Evolutionary conservation across 164 flowering plant species (phyloP), one percentile per base, ranked within the genome.

Genomic region (Akebia trifoliata): DNA sequence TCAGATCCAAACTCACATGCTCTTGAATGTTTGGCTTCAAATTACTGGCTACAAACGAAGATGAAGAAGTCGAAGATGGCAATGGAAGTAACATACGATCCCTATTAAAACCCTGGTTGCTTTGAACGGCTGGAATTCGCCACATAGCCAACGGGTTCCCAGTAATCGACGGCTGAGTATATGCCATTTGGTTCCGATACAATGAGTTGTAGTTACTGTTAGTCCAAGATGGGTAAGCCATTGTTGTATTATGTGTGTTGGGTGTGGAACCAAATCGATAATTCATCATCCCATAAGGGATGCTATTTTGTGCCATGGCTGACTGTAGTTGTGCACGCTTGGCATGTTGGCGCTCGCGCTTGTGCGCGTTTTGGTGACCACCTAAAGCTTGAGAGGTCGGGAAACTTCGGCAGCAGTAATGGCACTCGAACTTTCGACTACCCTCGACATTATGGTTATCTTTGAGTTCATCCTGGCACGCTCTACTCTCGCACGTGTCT

Each of bases 351-450:
- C 96, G 76, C 63, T 92, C 96, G 24, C 95, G 69, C 68, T 86
- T 88, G 70, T 92, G 98, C 0, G 98, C 98, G 74, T 92, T 92
- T 54, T 92, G 98, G 69, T 92, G 98, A 35, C 98, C 96, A 4
- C 96, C 98, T 20, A 92, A 59, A 17, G 96, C 98, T 64, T 92
- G 98, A 0, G 98, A 88, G 1, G 96, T 92, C 0, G 96, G 96
- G 74, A 92, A 88, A 70, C 78, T 92, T 42, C 98, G 50, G 52
- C 84, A 86, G 50, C 98, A 92, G 51, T 88, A 92, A 46, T 88
- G 98, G 55, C 98, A 92, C 63, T 86, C 96, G 55, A 92, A 92
- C 56, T 81, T 72, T 8, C 76, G 63, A 22, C 65, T 24, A 42
- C 60, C 64, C 11, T 49, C 64, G 29, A 8, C 20, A 46, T 28